Percentiles rank a stretch among this genome's conserved stretches.
Conservation (phyloP, 148 eudicot genomes). For the Cornus florida region DNA sequence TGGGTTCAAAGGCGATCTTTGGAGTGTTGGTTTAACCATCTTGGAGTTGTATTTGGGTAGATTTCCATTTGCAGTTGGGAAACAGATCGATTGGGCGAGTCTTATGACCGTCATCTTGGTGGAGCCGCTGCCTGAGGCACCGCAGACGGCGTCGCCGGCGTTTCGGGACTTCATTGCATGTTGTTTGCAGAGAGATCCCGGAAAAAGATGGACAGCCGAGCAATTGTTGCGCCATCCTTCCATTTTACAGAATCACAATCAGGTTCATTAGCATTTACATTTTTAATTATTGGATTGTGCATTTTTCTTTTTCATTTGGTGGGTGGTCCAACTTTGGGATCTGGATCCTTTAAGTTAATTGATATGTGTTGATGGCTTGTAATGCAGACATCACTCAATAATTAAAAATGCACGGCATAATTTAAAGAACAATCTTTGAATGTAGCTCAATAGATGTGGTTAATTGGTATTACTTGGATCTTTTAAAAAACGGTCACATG, state of each 20-base stretch:
- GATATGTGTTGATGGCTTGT: too few species aligned
- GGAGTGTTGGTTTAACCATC: slow-evolving; percentile 34
- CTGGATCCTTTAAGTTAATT: too few species aligned
- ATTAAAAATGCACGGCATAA: too few species aligned
- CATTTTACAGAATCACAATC: background rate
- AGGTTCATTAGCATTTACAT: background rate
- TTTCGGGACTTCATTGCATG: slow-evolving; percentile 13
- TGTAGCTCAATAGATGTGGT: too few species aligned
- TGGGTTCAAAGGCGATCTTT: slow-evolving; percentile 35
- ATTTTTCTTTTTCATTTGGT: too few species aligned
- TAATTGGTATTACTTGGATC: too few species aligned
- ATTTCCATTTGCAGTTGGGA: slow-evolving; percentile 24
- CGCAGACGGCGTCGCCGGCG: slow-evolving; percentile 20
- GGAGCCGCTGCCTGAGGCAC: slow-evolving; percentile 20
- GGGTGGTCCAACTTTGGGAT: too few species aligned
- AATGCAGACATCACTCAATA: too few species aligned
- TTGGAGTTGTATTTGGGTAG: slow-evolving; percentile 31
- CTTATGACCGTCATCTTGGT: slow-evolving; percentile 34
- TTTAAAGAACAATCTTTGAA: too few species aligned
- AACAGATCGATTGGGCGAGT: slow-evolving; percentile 31
- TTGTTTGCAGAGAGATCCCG: slow-evolving; percentile 20
- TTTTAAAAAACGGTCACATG: too few species aligned
- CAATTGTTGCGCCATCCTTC: slow-evolving; percentile 19
- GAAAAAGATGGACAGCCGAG: slow-evolving; percentile 11
- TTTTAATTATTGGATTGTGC: too few species aligned